Percentiles rank a stretch among this genome's conserved stretches.
These are phyloP conservation scores for Moesziomyces globuligerus DNA, from an alignment of 1,284 basidiomycete species.

Conservation along the genomic window DNA sequence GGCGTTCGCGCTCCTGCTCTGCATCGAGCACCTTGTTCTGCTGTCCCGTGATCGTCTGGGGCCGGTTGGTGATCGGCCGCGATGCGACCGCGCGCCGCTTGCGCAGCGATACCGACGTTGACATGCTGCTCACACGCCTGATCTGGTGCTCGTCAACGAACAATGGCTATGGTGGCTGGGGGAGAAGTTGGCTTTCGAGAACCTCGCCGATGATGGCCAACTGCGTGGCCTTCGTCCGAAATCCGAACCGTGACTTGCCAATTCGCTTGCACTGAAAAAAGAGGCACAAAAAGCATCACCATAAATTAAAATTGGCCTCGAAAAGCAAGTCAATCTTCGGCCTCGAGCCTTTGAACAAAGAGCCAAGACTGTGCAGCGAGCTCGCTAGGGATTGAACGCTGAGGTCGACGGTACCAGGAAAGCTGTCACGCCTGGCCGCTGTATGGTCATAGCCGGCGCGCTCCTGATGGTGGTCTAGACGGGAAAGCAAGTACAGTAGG, in stretches of 20 bases:
- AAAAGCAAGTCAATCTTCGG: too few relatives aligned
- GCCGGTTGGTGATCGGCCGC: conserved; percentile 35
- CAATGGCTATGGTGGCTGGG: neutral
- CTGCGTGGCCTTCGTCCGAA: too few relatives aligned
- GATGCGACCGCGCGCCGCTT: conserved; percentile 38
- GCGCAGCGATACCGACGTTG: conserved; percentile 32
- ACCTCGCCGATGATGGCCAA: neutral
- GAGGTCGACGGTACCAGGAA: too few relatives aligned
- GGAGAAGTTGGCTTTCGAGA: neutral
- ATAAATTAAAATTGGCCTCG: too few relatives aligned
- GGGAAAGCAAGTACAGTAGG: too few relatives aligned
- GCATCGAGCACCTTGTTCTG: conserved; percentile 37
- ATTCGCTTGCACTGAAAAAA: too few relatives aligned
- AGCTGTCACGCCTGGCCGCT: too few relatives aligned
- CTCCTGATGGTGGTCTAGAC: too few relatives aligned
- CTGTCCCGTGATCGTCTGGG: conserved; percentile 45
- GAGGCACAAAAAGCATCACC: neutral
- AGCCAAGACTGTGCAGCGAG: too few relatives aligned
- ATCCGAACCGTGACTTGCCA: too few relatives aligned
- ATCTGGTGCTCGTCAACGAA: neutral
- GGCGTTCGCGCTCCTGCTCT: conserved; percentile 39
- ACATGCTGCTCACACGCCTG: conserved; percentile 6
- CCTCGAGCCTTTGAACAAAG: too few relatives aligned
- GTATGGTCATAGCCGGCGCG: too few relatives aligned
- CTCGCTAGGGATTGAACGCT: neutral